phyloP scores from a whole-genome alignment of 2,329 filamentous ascomycete species.

The Phialocephala sp. region DNA sequence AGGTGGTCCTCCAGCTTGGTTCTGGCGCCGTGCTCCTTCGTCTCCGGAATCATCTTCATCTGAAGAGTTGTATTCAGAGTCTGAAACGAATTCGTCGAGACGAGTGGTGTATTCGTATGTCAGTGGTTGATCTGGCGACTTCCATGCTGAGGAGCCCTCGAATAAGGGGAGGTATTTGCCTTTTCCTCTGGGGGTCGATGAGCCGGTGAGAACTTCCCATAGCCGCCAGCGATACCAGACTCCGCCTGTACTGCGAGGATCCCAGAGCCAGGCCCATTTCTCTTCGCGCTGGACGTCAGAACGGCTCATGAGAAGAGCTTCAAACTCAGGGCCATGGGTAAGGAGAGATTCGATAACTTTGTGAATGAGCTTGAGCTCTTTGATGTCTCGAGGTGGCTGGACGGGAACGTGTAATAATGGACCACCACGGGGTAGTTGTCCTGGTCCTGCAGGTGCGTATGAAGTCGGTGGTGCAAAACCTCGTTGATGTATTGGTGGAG shows the following conservation, averaged over 20 bases:
- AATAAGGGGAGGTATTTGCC: slow-evolving; percentile 70
- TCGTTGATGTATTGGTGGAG: slow-evolving; percentile 57
- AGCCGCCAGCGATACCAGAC: slow-evolving; percentile 93
- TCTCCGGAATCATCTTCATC: slow-evolving; percentile 77
- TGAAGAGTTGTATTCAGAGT: slow-evolving; percentile 84
- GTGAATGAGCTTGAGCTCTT: slow-evolving; percentile 83
- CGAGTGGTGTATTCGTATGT: slow-evolving; percentile 80
- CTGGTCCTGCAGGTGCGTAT: slow-evolving; percentile 55
- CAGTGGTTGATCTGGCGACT: slow-evolving; percentile 73
- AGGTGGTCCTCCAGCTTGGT: slow-evolving; percentile 50
- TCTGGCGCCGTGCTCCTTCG: slow-evolving; percentile 48
- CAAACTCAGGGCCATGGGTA: slow-evolving; percentile 83
- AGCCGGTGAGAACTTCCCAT: slow-evolving; percentile 82
- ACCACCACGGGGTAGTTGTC: slow-evolving; percentile 46
- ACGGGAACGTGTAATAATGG: slow-evolving; percentile 71
- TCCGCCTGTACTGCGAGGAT: slow-evolving; percentile 77
- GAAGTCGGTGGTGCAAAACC: slow-evolving; percentile 80
- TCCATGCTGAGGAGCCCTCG: slow-evolving; percentile 79
- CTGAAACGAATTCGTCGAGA: slow-evolving; percentile 80
- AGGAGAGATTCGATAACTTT: slow-evolving; percentile 83
- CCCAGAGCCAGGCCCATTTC: slow-evolving; percentile 94
- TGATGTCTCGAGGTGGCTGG: slow-evolving; percentile 76
- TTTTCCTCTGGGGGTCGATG: slow-evolving; percentile 52
- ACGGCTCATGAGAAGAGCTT: slow-evolving; percentile 88
- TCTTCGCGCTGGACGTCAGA: slow-evolving; percentile 84